A percentile compares a stretch with the other conserved stretches of the same genome.
Evolutionary conservation across 805 yeast genomes (phyloP).

Genomic region (Candida maltosa): DNA sequence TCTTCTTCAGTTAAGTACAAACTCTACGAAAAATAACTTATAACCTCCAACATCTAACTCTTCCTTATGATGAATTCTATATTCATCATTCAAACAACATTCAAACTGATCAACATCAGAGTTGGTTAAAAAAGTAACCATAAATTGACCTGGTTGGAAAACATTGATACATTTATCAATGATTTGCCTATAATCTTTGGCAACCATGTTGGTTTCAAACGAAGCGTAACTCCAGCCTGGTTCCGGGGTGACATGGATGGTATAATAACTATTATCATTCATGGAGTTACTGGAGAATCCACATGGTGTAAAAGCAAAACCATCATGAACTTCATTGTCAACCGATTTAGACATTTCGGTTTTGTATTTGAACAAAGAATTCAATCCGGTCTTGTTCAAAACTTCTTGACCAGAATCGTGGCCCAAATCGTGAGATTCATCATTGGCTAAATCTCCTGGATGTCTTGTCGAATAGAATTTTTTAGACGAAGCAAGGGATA

Average conservation of each 20-base stretch:
- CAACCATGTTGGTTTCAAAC: conserved; percentile 89
- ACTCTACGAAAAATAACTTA: too few relatives aligned
- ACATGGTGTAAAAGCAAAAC: conserved; percentile 90
- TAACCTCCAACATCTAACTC: too few relatives aligned
- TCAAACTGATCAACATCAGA: too few relatives aligned
- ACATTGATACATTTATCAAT: too few relatives aligned
- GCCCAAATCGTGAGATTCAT: conserved; percentile 67
- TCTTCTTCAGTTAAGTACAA: too few relatives aligned
- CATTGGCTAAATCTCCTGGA: conserved; percentile 41
- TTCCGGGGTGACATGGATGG: conserved; percentile 94
- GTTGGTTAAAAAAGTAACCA: too few relatives aligned
- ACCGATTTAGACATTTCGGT: conserved; percentile 5
- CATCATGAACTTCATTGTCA: conserved; percentile 61
- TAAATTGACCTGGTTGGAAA: too few relatives aligned
- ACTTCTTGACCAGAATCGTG: conserved; percentile 73
- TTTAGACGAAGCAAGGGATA: conserved; percentile 53
- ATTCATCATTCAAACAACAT: too few relatives aligned
- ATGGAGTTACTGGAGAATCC: conserved; percentile 91
- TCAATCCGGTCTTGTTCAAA: conserved; percentile 60
- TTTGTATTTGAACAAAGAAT: conserved; percentile 45
- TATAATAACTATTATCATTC: conserved; percentile 47
- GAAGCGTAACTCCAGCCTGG: conserved; percentile 93
- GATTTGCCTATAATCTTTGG: too few relatives aligned
- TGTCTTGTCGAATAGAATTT: conserved; percentile 57
- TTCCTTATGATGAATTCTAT: too few relatives aligned